A percentile compares a stretch with the other conserved stretches of the same genome.
Evolutionary conservation across 345 rosid species (phyloP).

Genomic region (Hypericum androsaemum): DNA sequence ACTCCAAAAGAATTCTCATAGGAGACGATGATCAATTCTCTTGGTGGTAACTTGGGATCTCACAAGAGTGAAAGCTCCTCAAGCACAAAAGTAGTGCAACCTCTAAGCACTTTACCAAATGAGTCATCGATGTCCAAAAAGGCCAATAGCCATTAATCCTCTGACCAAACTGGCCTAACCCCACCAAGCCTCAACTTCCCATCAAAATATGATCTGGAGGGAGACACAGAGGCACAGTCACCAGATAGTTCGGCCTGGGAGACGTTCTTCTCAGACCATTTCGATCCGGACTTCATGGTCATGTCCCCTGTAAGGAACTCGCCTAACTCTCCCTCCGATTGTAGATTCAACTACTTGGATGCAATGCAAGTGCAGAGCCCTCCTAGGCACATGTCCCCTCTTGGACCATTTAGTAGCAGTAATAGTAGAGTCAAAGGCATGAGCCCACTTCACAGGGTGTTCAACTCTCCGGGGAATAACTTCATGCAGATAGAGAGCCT

Average conservation of each 20-base stretch:
- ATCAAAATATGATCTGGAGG: constrained; percentile 36
- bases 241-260: constrained; percentile 50
- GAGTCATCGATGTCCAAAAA: constrained; percentile 26
- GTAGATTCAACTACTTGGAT: constrained; percentile 11
- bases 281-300: constrained; percentile 54
- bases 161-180: constrained; percentile 31
- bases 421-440: constrained; percentile 25
- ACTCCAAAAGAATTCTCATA: neutral
- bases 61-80: constrained; percentile 32
- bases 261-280: constrained; percentile 42
- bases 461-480: constrained; percentile 35
- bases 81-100: constrained; percentile 14
- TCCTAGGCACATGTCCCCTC: constrained; percentile 27
- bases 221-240: constrained; percentile 45
- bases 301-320: constrained; percentile 43
- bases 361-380: constrained; percentile 41
- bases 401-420: constrained; percentile 23
- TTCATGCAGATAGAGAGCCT: constrained; percentile 41
- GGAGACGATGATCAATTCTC: constrained; percentile 30
- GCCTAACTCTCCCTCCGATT: constrained; percentile 23
- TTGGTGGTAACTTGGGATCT: constrained; percentile 31
- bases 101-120: constrained; percentile 25
- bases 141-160: constrained; percentile 17
- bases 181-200: constrained; percentile 46
- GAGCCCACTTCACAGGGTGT: constrained; percentile 37